Evolutionary conservation across 1,284 basidiomycete species (phyloP), one percentile per base, ranked within the genome.

Genomic region (Cutaneotrichosporon sp.): DNA sequence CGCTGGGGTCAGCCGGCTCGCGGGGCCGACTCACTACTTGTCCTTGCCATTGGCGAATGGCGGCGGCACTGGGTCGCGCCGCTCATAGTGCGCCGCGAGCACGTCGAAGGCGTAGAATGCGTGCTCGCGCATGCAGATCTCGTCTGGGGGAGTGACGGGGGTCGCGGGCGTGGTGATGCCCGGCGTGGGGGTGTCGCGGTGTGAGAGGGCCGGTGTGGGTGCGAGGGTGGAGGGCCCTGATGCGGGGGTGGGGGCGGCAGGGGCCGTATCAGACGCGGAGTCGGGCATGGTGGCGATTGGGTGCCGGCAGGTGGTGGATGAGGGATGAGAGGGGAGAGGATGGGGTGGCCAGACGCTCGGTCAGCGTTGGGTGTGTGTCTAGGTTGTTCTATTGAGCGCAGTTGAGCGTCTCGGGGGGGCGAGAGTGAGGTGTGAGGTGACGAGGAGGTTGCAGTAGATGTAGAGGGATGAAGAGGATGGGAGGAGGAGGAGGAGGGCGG

Each of bases 1-100:
- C 93, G 78, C 93, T 95, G 68, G 5, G 34, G 29, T 52, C 29
- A 56, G 62, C 27, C n/a, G n/a, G n/a, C n/a, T n/a, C n/a, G n/a
- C n/a, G n/a, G n/a, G n/a, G n/a, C n/a, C n/a, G n/a, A 69, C 72
- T 60, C 62, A 76, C 73, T 66, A 75, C 16, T 59, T 58, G 51
- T 73, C 73, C 54, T 72, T 56, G 6, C 64, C 58, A 27, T 75
- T 66, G 36, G 63, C 34, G 64, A 75, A 71, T 45, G 73, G 59
- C 6, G 65, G 56, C 10, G 49, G 2, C 10, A 64, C 43, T 8
- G 67, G 60, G 20, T 64, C 52, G 42, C 61, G 45, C 55, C 57
- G 31, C 20, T 69, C 52, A 47, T 82, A 73, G 24, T 80, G 72
- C 4, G 79, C 72, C 1, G 75, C 64, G 52, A 85, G 78, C 27